Evolutionary conservation across 1,139 yeast species (phyloP), one percentile per base, ranked within the genome.

Genomic region (Protomyces inouyei): DNA sequence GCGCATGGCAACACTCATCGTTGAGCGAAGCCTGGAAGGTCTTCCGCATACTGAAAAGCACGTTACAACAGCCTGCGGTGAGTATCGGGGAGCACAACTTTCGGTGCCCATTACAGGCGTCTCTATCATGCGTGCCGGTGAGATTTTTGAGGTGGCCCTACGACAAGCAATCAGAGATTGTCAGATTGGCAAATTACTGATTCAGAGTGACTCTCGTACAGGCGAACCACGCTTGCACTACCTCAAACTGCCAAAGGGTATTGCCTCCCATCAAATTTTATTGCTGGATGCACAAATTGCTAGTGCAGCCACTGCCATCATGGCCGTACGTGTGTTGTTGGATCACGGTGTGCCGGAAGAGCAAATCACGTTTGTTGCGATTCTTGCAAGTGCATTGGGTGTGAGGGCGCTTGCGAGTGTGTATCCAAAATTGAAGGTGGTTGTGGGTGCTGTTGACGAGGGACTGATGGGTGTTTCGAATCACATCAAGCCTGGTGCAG

Each of bases 211-310:
- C 73, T 80, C 95, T 0, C 76, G 80, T 48, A 90, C 97, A 0
- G 98, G 98, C 6, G 98, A 93, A 74, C 98, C 98, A 0, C 93
- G 88, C 72, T 78, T 93, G 66, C 97, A 91, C 74, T 85, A 86
- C 36, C 86, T 87, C 69, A 82, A 84, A 36, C 76, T 93, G 52
- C 85, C 88, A 0, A 73, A 75, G 0, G 66, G 71, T 64, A 69
- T 77, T 14, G 69, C 67, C 2, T 67, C 67, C 12, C 72, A 71
- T 21, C 60, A 65, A 69, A 83, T 89, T 0, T 75, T 93, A 46
- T 76, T 93, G 57, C 83, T 89, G 72, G 98, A 93, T 73, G 88
- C 96, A 0, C 97, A 92, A 73, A 80, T 90, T 59, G 86, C 90
- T 32, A 86, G 96, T 55, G 98, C 98, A 1, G 96, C 97, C 0